Evolutionary conservation across 2,329 filamentous ascomycete genomes (phyloP).

Genomic region (Stagonosporopsis rhizophila): DNA sequence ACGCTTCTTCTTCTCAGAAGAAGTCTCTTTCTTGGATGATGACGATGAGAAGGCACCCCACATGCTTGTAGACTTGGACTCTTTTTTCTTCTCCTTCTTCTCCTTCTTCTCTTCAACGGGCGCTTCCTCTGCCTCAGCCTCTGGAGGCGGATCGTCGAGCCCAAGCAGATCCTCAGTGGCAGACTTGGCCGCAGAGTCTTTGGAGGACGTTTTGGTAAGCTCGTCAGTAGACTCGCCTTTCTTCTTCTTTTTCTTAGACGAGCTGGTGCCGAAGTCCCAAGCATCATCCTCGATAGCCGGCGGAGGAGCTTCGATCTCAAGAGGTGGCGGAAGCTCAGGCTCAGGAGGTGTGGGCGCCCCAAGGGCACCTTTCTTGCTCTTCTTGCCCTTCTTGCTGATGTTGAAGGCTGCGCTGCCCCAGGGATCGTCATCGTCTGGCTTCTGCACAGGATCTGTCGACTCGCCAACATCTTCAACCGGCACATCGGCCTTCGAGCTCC

Average conservation of each 20-base stretch:
- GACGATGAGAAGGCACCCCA: slow-evolving; percentile 30
- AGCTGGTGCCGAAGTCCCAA: slow-evolving; percentile 32
- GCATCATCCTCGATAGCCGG: slow-evolving; percentile 47
- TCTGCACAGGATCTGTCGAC: slow-evolving; percentile 50
- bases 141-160: slow-evolving; percentile 38
- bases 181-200: slow-evolving; percentile 41
- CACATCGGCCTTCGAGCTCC: slow-evolving; percentile 50
- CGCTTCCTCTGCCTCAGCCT: slow-evolving; percentile 21
- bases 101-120: slow-evolving; percentile 35
- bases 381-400: slow-evolving; percentile 62
- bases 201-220: slow-evolving; percentile 39
- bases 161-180: slow-evolving; percentile 46
- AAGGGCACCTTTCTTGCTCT: slow-evolving; percentile 61
- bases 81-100: slow-evolving; percentile 38
- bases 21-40: slow-evolving; percentile 42
- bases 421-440: slow-evolving; percentile 53
- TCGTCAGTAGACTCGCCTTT: slow-evolving; percentile 38
- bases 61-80: slow-evolving; percentile 31
- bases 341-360: slow-evolving; percentile 57
- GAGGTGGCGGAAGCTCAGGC: slow-evolving; percentile 55
- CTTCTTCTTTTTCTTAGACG: slow-evolving; percentile 48
- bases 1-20: slow-evolving; percentile 41
- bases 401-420: slow-evolving; percentile 48
- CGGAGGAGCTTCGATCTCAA: slow-evolving; percentile 57
- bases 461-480: slow-evolving; percentile 51